phyloP scores from a whole-genome alignment of 1,284 basidiomycete genomes.

The Papiliotrema fonsecae region DNA sequence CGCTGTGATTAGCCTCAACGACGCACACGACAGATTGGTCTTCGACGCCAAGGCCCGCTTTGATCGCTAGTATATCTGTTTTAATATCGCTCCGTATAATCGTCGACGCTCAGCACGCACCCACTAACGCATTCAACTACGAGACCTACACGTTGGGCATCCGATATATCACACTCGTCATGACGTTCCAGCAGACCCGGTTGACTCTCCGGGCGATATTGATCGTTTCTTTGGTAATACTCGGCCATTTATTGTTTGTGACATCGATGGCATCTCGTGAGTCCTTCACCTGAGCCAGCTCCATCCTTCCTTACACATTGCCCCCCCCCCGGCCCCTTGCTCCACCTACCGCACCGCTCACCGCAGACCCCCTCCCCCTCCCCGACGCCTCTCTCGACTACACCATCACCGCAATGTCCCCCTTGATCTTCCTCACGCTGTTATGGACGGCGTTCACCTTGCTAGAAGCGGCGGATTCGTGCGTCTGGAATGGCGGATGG shows the following conservation, averaged over 20 bases:
- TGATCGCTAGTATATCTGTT: no score
- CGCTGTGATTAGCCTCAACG: no score
- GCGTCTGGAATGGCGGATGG: background rate
- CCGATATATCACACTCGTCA: no score
- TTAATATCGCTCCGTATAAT: no score
- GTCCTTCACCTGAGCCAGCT: no score
- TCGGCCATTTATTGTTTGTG: constrained; percentile 18
- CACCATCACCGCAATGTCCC: constrained; percentile 13
- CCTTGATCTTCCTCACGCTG: constrained; percentile 22
- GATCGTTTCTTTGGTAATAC: constrained; percentile 14
- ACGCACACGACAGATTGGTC: no score
- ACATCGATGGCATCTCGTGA: constrained; percentile 14
- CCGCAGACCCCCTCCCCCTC: background rate
- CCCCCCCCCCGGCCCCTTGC: no score
- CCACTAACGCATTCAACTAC: no score
- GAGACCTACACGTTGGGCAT: no score
- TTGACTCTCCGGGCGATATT: constrained; percentile 12
- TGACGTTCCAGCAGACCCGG: constrained; percentile 13
- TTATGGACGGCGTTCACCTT: constrained; percentile 26
- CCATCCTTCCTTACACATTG: no score
- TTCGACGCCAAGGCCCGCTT: no score
- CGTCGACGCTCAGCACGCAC: no score
- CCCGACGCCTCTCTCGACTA: background rate
- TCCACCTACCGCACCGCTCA: background rate
- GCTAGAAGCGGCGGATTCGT: constrained; percentile 18